phyloP scores from a whole-genome alignment of 1,284 basidiomycete genomes.

The Trichosporon sp. region DNA sequence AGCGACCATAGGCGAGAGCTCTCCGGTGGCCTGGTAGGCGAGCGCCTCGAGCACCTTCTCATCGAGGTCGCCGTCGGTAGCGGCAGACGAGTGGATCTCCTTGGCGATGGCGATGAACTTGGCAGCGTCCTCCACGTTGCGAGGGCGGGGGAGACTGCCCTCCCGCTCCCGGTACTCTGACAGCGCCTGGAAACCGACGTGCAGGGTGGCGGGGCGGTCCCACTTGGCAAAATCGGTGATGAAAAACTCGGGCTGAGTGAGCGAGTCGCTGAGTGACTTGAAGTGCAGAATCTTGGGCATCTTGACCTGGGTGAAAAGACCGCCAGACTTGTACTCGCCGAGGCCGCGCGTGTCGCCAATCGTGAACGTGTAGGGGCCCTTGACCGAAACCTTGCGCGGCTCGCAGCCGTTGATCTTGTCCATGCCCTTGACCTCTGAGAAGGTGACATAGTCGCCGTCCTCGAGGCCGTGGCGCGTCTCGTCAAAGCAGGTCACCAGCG shows the following conservation, averaged over 20 bases:
- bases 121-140: slow-evolving; percentile 76
- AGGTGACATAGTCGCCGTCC: slow-evolving; percentile 96
- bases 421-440: slow-evolving; percentile 97
- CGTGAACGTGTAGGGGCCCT: slow-evolving; percentile 92
- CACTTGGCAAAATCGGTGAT: slow-evolving; percentile 98
- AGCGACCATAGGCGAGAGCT: slow-evolving; percentile 84
- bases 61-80: slow-evolving; percentile 63
- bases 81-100: slow-evolving; percentile 56
- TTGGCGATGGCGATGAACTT: slow-evolving; percentile 69
- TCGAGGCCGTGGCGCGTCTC: slow-evolving; percentile 96
- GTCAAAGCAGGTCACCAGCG: slow-evolving; percentile 90
- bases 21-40: slow-evolving; percentile 88
- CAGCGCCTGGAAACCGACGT: slow-evolving; percentile 92
- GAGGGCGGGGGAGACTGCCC: slow-evolving; percentile 70
- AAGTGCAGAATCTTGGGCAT: slow-evolving; percentile 95
- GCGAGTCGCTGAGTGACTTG: slow-evolving; percentile 86
- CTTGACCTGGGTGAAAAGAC: slow-evolving; percentile 97
- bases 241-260: slow-evolving; percentile 78
- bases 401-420: slow-evolving; percentile 81
- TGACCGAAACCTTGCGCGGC: slow-evolving; percentile 85
- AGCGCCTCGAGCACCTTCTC: slow-evolving; percentile 74
- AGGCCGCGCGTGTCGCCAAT: slow-evolving; percentile 82
- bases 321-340: slow-evolving; percentile 77
- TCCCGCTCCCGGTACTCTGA: slow-evolving; percentile 69
- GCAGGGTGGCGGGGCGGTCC: slow-evolving; percentile 82